Base-by-base conservation (phyloP, 164 flowering plant species). In the Chimonanthus praecox region DNA sequence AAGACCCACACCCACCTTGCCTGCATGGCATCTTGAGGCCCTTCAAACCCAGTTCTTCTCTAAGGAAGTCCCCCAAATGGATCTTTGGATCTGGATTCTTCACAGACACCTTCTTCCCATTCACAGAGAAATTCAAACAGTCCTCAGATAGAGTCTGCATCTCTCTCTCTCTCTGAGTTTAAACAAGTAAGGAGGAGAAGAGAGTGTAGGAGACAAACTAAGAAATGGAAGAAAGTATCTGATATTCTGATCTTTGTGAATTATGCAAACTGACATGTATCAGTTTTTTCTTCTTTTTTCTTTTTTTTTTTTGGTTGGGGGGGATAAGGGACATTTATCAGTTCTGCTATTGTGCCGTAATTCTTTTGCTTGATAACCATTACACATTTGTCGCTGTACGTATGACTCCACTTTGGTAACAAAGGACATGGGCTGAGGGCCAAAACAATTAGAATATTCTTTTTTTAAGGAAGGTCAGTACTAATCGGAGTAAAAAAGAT, bases 1-100 rank as follows among this genome's bases (percentile, higher is more conserved):
- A 54, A 8, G 64, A 18, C n/a, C 72, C 72, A 54, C 72, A 70
- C 43, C 72, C 72, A 18, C 72, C 64, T 54, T 70, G 72, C 48
- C 21, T 54, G 64, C 72, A 70, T 70, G 72, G 62, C 48, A 50
- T 21, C 49, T 70, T 63, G 4, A 70, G 72, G 50, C 72, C 72
- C 50, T 50, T 51, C 62, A 70, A 47, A 20, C 72, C 72, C 72
- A 70, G 33, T 33, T 33, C 33, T 33, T 33, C 54, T 43, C 71
- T 47, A 18, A 68, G 58, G 54, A 68, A 68, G 21, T 68, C 71
- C 43, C 72, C 72, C 47, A 70, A 50, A 4, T 6, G 45, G 13
- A n/a, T 33, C 60, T 70, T 49, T 5, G 72, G 72, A 50, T 54
- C 44, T 49, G 72, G 72, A 7, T 49, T 70, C 49, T 70, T n/a